Evolutionary conservation across 192 early-diverging fungal species (phyloP), one percentile per base, ranked within the genome.

Genomic region (Coemansia sp.): DNA sequence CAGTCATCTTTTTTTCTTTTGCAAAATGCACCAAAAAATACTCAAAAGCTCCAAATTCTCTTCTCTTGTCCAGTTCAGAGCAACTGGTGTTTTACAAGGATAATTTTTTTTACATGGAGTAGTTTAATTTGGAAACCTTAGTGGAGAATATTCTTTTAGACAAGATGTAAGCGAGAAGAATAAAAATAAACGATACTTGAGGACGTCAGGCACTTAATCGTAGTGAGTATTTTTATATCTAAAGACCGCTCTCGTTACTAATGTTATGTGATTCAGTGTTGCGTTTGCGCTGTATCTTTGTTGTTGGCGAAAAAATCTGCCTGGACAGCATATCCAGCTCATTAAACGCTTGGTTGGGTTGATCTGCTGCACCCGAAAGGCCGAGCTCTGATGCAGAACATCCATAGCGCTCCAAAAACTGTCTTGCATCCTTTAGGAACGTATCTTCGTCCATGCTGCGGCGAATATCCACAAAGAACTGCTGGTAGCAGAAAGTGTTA

Each of bases 211-310:
- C 32, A 32, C 32, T 4, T 32, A 32, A 32, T 32, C 32, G 32
- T 32, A 32, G 32, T 32, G 32, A 4, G 32, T 32, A 32, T 32
- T 32, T 32, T 11, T 22, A 59, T 46, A 41, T 41, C 58, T 61
- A 42, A 61, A 36, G 32, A 19, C 13, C 66, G n/a, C 56, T 36
- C 13, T 49, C 36, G 40, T 21, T 57, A 47, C 40, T 43, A 11
- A 58, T 42, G 36, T 47, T 18, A 13, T 45, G 71, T 21, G 54
- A 48, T 26, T 73, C 73, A 11, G 48, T 65, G 59, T 82, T 71
- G 15, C 79, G 74, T 62, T 62, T 69, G 65, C 65, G 74, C 67
- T 76, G 74, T n/a, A 76, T 71, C 56, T 82, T 82, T n/a, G 79
- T 76, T 39, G 74, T 82, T 11, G 79, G 79, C 65, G 79, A 72